Evolutionary conservation across 1,284 basidiomycete genomes (phyloP).

Genomic region (Bondarzewia mesenterica): DNA sequence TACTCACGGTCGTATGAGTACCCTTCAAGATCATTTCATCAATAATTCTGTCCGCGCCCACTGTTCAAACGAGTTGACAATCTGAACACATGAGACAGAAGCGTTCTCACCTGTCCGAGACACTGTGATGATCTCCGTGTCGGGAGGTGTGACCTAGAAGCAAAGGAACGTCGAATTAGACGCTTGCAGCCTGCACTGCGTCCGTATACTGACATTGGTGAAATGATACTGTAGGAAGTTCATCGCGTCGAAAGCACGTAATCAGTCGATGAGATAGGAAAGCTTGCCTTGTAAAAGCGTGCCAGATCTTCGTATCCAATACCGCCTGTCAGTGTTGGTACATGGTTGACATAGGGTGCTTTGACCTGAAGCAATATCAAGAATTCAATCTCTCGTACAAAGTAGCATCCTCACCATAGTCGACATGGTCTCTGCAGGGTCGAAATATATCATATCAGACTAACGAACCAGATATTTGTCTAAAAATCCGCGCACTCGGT

Average conservation of each 20-base stretch:
- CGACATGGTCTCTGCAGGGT: constrained; percentile 32
- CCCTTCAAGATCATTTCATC: constrained; percentile 42
- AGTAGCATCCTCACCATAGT: constrained; percentile 28
- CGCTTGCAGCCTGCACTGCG: neutral
- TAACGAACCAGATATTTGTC: neutral
- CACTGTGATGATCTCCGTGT: constrained; percentile 33
- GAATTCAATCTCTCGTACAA: neutral
- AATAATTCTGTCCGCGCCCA: constrained; percentile 38
- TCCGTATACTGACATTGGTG: constrained; percentile 23
- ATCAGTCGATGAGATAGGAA: constrained; percentile 1
- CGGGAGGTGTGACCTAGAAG: constrained; percentile 30
- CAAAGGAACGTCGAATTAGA: neutral
- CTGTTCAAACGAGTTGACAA: constrained; percentile 13
- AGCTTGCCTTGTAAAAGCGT: constrained; percentile 34
- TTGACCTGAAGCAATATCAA: constrained; percentile 24
- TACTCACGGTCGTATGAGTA: constrained; percentile 31
- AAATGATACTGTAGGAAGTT: constrained; percentile 29
- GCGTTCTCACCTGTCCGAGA: constrained; percentile 30
- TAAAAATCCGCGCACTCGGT: constrained; percentile 21
- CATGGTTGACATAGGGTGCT: constrained; percentile 41
- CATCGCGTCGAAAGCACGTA: neutral
- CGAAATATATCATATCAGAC: too few relatives aligned
- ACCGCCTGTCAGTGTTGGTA: constrained; percentile 39
- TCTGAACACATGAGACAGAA: neutral
- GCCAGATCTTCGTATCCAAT: constrained; percentile 31